Conservation (phyloP, 2,329 filamentous ascomycete genomes). For the Hypomyces perniciosus region DNA sequence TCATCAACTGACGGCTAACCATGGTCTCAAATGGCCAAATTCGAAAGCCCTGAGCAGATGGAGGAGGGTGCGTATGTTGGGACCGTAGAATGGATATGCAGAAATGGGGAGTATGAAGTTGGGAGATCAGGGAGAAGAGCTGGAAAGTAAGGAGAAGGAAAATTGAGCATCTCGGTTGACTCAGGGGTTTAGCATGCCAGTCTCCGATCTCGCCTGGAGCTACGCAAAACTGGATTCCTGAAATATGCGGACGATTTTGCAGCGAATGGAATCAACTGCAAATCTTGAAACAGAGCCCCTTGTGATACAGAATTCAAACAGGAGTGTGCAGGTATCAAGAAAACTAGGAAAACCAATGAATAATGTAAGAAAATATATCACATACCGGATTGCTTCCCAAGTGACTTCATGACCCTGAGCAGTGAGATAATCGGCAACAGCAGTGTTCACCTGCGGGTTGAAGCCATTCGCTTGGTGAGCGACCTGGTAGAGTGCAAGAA, state of each 20-base stretch:
- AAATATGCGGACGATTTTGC: not conserved
- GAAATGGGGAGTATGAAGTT: not conserved
- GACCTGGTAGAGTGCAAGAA: slow-evolving; percentile 27
- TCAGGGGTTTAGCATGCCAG: no score
- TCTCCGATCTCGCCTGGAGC: no score
- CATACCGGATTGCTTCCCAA: slow-evolving; percentile 42
- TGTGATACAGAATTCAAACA: not conserved
- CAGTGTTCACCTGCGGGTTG: slow-evolving; percentile 22
- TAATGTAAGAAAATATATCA: slow-evolving; percentile 6
- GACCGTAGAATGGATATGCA: not conserved
- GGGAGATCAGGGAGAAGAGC: no score
- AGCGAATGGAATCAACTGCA: not conserved
- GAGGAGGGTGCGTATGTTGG: no score
- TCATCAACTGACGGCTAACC: slow-evolving; percentile 27
- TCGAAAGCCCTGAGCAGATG: not conserved
- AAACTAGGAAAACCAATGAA: slow-evolving; percentile 6
- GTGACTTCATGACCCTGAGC: slow-evolving; percentile 29
- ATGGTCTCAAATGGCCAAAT: slow-evolving; percentile 14
- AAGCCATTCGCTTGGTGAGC: slow-evolving; percentile 23
- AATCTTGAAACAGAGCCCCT: not conserved
- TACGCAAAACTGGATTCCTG: no score
- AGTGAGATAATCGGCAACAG: slow-evolving; percentile 29
- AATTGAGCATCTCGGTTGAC: no score
- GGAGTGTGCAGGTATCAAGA: not conserved
- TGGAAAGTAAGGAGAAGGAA: no score